These are phyloP conservation scores for Violaceomyces palustris DNA, from an alignment of 1,284 basidiomycete species.

Conservation along the genomic window DNA sequence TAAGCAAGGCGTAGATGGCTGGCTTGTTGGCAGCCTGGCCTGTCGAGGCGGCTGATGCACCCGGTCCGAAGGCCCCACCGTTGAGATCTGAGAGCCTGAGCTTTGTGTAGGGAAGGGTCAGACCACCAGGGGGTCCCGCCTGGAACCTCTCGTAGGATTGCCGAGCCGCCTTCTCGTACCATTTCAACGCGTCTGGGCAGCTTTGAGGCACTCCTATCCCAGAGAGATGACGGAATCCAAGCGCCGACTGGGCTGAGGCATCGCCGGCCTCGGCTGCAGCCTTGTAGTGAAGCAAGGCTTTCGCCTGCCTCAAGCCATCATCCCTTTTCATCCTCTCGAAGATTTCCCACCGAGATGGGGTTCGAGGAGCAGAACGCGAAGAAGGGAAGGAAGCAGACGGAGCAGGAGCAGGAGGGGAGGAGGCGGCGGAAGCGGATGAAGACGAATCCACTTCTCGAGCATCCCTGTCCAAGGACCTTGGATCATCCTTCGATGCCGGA, in stretches of 20 bases:
- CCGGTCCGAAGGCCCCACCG: conserved; percentile 85
- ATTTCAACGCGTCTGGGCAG: conserved; percentile 56
- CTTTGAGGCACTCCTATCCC: conserved; percentile 73
- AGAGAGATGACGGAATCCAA: conserved; percentile 91
- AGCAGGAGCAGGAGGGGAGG: no score
- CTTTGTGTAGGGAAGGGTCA: conserved; percentile 74
- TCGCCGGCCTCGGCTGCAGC: conserved; percentile 84
- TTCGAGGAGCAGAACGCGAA: no score
- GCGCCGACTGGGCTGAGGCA: conserved; percentile 80
- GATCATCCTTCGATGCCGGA: conserved; percentile 1
- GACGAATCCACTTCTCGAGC: neutral
- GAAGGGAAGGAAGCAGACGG: no score
- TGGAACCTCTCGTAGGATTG: conserved; percentile 65
- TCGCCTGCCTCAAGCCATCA: conserved; percentile 24
- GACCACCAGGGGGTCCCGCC: conserved; percentile 83
- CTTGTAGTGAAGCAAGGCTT: conserved; percentile 84
- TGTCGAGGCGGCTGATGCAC: conserved; percentile 77
- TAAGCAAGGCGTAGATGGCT: conserved; percentile 68
- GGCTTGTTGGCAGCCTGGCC: conserved; percentile 62
- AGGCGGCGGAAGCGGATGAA: no score
- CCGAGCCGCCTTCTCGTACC: conserved; percentile 38
- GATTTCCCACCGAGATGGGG: conserved; percentile 16
- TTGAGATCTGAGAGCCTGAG: conserved; percentile 80
- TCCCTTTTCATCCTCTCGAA: conserved; percentile 26
- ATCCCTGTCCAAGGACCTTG: no score